Percentiles rank a stretch among this genome's conserved stretches.
Evolutionary conservation across 192 early-diverging fungal genomes (phyloP).

Genomic region (Linnemannia schmuckeri): DNA sequence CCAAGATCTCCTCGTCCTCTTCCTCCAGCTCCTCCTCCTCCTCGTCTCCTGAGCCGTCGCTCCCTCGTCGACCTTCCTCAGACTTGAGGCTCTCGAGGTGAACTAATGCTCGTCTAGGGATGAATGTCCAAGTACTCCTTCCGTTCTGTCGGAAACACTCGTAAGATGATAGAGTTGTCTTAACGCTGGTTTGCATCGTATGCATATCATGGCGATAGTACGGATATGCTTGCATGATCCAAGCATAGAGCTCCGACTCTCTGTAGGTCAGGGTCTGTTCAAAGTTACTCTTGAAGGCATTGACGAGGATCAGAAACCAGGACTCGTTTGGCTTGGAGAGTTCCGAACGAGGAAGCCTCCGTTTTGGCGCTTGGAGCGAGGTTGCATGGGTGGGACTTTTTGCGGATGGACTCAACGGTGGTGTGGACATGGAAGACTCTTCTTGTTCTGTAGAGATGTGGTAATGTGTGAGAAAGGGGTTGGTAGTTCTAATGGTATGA

Average conservation of each 20-base stretch:
- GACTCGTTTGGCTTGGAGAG: conserved; percentile 54
- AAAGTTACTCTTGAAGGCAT: conserved; percentile 61
- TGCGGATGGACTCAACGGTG: conserved; percentile 34
- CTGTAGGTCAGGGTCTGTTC: conserved; percentile 59
- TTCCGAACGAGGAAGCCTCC: conserved; percentile 30
- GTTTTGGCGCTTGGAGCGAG: conserved; percentile 26
- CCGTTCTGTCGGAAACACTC: conserved; percentile 57
- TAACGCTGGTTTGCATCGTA: conserved; percentile 58
- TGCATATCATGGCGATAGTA: conserved; percentile 56
- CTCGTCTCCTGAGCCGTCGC: conserved; percentile 33
- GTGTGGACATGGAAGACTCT: conserved; percentile 34
- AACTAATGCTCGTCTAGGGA: conserved; percentile 40
- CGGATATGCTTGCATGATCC: conserved; percentile 59
- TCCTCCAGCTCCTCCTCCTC: conserved; percentile 34
- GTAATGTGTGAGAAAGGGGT: background rate
- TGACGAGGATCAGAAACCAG: conserved; percentile 59
- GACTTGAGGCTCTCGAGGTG: conserved; percentile 51
- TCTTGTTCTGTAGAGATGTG: background rate
- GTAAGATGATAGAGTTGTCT: conserved; percentile 51
- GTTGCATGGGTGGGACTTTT: conserved; percentile 23
- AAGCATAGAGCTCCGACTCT: conserved; percentile 55
- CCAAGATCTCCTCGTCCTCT: conserved; percentile 27
- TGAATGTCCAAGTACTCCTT: conserved; percentile 51
- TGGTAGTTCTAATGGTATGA: background rate
- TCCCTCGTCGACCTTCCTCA: conserved; percentile 28